A percentile compares a stretch with the other conserved stretches of the same genome.
Evolutionary conservation across 257 asterid species (phyloP).

Genomic region (Euphrasia confusa): DNA sequence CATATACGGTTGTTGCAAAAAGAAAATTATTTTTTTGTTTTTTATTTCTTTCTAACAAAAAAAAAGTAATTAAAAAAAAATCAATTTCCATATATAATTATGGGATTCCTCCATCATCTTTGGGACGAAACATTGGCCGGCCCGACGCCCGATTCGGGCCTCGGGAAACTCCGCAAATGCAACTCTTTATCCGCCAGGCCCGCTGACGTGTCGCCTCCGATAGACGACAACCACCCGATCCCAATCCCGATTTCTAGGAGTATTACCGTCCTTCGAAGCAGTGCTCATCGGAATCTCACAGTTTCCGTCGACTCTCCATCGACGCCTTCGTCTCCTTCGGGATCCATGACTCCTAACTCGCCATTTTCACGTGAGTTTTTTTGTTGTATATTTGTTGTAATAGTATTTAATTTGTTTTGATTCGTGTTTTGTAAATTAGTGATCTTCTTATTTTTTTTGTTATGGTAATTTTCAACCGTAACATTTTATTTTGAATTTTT

Average conservation of each 20-base stretch:
- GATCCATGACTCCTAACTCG: constrained; percentile 42
- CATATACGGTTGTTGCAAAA: constrained; percentile 38
- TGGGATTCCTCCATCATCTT: constrained; percentile 68
- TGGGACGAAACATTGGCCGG: constrained; percentile 92
- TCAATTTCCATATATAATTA: constrained; percentile 10
- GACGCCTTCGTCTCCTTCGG: constrained; percentile 47
- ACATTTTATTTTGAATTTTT: too few relatives aligned
- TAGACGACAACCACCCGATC: constrained; percentile 20
- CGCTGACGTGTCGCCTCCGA: constrained; percentile 21
- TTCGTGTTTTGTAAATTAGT: too few relatives aligned
- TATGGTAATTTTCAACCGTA: too few relatives aligned
- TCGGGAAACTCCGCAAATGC: constrained; percentile 61
- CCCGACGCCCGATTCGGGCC: constrained; percentile 68
- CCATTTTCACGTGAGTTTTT: constrained; percentile 51
- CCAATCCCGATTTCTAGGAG: constrained; percentile 43
- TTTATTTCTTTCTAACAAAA: neutral
- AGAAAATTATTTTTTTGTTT: constrained; percentile 1
- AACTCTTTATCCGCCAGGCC: constrained; percentile 43
- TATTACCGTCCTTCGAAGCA: constrained; percentile 40
- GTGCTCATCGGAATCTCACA: constrained; percentile 18
- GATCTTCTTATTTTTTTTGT: too few relatives aligned
- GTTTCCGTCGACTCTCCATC: constrained; percentile 41
- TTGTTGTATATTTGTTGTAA: neutral
- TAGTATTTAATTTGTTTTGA: too few relatives aligned
- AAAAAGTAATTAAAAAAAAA: neutral